Conservation (phyloP, 2,329 filamentous ascomycete genomes). For the Alternaria ventricosa region DNA sequence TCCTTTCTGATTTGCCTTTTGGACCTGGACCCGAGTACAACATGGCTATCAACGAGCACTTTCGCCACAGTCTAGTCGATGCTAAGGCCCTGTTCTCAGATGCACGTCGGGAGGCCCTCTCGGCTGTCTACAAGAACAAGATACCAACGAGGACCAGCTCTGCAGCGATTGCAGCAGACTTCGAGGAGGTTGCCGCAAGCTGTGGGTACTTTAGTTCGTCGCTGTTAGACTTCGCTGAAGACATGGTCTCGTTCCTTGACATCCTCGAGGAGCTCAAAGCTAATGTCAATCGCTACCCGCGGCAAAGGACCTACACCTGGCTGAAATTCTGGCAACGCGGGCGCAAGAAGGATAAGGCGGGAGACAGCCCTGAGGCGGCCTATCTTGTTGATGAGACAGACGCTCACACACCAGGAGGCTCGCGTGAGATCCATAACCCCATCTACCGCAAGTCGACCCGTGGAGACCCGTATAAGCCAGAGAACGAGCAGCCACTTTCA, state of each 20-base stretch:
- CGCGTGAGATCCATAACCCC: slow-evolving; percentile 46
- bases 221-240: slow-evolving; percentile 86
- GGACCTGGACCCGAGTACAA: slow-evolving; percentile 69
- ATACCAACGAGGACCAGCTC: slow-evolving; percentile 72
- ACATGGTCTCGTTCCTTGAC: slow-evolving; percentile 82
- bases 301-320: slow-evolving; percentile 80
- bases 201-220: slow-evolving; percentile 97
- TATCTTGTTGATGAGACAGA: slow-evolving; percentile 33
- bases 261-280: slow-evolving; percentile 86
- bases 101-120: slow-evolving; percentile 76
- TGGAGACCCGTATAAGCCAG: slow-evolving; percentile 36
- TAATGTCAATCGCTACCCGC: slow-evolving; percentile 67
- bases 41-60: slow-evolving; percentile 79
- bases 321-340: slow-evolving; percentile 73
- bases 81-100: slow-evolving; percentile 80
- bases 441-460: slow-evolving; percentile 38
- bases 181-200: slow-evolving; percentile 96
- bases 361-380: slow-evolving; percentile 32
- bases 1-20: slow-evolving; percentile 87
- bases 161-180: slow-evolving; percentile 83
- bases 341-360: slow-evolving; percentile 13
- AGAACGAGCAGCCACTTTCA: slow-evolving; percentile 42
- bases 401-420: slow-evolving; percentile 35
- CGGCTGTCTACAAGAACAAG: slow-evolving; percentile 80
- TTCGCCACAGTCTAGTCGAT: slow-evolving; percentile 78